Evolutionary conservation across 2,329 filamentous ascomycete species (phyloP), one percentile per base, ranked within the genome.

Genomic region (Chalaropsis ovoidea): DNA sequence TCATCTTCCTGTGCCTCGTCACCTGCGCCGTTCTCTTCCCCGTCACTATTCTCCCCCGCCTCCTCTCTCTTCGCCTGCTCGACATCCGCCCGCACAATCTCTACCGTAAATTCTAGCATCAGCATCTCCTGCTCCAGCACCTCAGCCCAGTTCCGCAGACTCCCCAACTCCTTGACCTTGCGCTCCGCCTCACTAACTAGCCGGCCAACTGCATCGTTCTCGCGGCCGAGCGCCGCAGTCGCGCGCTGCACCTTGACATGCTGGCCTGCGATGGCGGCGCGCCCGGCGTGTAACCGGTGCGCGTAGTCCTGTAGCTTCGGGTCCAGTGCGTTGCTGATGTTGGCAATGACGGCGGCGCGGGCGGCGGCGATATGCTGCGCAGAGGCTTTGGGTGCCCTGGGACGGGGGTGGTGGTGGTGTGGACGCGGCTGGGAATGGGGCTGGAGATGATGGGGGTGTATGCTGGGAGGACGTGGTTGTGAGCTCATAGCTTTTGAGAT

Each of bases 91-190:
- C 58, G 43, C 15, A 67, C 66, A 41, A 86, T 72, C 70, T 83
- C 75, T 70, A 87, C 72, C 52, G 84, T 87, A 78, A 87, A 84
- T 73, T 85, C 83, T 6, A 88, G 72, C 56, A 85, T 80, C 65
- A 86, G 69, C 69, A 88, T 85, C 69, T 86, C 83, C 67, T 83
- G 75, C 78, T 86, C 89, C 71, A 93, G 78, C 76, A 91, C 84
- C 80, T 94, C 89, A 24, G 89, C 88, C 89, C 89, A 94, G 74
- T 92, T 92, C 79, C 93, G 88, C 72, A 93, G 82, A 72, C 91
- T 86, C 27, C 89, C 88, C 68, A 91, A 78, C 78, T 91, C 88
- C 76, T 91, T 92, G 67, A 93, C 77, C 71, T 80, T 81, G 69
- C 81, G 80, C 58, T 82, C 81, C 43, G 86, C 85, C 67, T 80